Percentiles rank a stretch among this genome's conserved stretches.
phyloP scores from a whole-genome alignment of 495 filamentous ascomycete species.

The Penicillium crystallinum region DNA sequence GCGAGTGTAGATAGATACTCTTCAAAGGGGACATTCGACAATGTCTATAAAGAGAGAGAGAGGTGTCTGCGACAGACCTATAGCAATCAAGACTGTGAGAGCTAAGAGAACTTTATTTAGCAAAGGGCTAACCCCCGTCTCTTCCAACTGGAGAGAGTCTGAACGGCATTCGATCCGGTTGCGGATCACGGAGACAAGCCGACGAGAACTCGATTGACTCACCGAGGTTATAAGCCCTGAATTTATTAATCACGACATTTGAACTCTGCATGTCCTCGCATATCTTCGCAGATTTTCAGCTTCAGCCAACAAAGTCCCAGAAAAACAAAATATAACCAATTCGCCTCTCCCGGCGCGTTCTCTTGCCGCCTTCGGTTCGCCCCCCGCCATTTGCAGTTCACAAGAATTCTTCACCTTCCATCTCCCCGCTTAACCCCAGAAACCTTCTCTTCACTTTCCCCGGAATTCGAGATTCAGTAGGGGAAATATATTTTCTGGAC shows the following conservation, averaged over 20 bases:
- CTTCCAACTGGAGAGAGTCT: neutral
- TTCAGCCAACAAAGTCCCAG: neutral
- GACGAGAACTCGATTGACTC: constrained; percentile 22
- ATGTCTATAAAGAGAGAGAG: no score
- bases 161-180: neutral
- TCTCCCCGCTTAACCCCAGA: neutral
- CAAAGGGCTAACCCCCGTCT: neutral
- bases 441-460: neutral
- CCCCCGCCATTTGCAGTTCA: constrained; percentile 3
- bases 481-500: neutral
- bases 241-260: constrained; percentile 18
- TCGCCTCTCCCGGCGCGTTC: constrained; percentile 8
- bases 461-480: neutral
- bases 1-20: no score
- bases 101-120: neutral
- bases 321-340: neutral
- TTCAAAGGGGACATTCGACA: no score
- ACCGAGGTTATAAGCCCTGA: constrained; percentile 11
- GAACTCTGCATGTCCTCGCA: no score
- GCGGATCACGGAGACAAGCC: constrained; percentile 8
- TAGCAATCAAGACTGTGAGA: neutral
- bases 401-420: neutral
- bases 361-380: constrained; percentile 17
- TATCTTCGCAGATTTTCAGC: no score
- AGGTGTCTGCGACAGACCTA: neutral